Base-by-base conservation (phyloP, 1,284 basidiomycete species). In the Coniferiporia sulphurascens region DNA sequence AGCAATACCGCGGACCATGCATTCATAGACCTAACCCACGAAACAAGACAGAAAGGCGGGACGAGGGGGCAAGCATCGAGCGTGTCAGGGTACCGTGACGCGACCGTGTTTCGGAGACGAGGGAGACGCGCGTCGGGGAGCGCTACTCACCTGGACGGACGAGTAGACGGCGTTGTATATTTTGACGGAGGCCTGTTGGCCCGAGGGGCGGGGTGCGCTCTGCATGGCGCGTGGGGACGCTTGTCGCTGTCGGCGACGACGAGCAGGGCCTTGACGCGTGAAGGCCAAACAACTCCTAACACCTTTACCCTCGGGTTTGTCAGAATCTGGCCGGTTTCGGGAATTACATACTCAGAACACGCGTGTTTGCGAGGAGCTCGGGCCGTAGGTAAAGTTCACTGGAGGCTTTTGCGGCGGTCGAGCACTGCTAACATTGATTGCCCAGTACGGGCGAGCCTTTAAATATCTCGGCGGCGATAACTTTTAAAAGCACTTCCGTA, bases 1-100 rank as follows among this genome's bases (percentile, higher is more conserved):
- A 1, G 95, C 95, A 70, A 98, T 98, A 56, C 95, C 95, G 68
- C 97, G 85, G 64, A 98, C 91, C 91, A 96, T 95, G 70, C 93
- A 95, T 74, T 96, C 93, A 72, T 93, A 95, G 36, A 96, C 93
- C 89, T 91, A 67, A 49, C 32, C 15, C 17, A 32, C 8, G 44
- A 56, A 22, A 52, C 9, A 48, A 44, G 36, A 38, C 13, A 22
- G 36, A 36, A n/a, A 22, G 5, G 27, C 27, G 27, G 27, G 27
- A 27, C 2, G 27, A 27, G 5, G 27, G 27, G 5, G 27, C 27
- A 27, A 27, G 27, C 27, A 34, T 15, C 19, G 36, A 35, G 44
- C 17, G 36, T 51, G 55, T 53, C 41, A 56, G 50, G 67, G n/a
- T n/a, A 27, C 27, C 67, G 68, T 65, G 72, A 75, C 76, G 75